Evolutionary conservation across 106 monocot genomes (phyloP).

Genomic region (Dendrobium huoshanense): DNA sequence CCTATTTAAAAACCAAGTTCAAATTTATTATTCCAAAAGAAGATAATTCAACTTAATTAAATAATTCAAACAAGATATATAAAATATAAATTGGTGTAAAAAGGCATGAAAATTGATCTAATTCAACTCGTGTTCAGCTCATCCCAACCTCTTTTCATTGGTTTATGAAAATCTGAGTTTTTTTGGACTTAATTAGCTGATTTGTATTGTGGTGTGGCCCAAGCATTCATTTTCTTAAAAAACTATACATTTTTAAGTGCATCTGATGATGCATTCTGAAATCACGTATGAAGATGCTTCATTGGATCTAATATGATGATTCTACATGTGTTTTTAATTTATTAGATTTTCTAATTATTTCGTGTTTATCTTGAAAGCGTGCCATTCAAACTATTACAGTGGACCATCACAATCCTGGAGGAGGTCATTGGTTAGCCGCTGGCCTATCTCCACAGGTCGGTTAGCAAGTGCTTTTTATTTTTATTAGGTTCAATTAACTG

Average conservation of each 20-base stretch:
- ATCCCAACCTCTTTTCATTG: not conserved
- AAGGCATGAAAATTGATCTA: not conserved
- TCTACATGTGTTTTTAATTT: not conserved
- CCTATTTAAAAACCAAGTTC: not conserved
- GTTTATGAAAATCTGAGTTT: not conserved
- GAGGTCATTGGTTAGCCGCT: constrained; percentile 82
- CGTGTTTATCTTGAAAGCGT: constrained; percentile 44
- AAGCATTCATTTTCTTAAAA: not conserved
- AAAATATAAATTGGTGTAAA: not conserved
- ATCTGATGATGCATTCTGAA: not conserved
- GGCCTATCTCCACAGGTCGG: constrained; percentile 93
- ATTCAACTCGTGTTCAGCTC: not conserved
- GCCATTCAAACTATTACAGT: constrained; percentile 57
- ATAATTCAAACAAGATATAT: not conserved
- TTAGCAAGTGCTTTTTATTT: constrained; percentile 3
- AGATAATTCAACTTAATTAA: not conserved
- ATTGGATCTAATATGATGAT: not conserved
- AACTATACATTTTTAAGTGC: not conserved
- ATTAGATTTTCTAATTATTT: not conserved
- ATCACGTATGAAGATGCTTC: not conserved
- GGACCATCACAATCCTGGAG: constrained; percentile 73
- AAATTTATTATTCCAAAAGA: not conserved
- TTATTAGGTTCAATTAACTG: not conserved
- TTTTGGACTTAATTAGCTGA: not conserved
- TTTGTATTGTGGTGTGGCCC: not conserved